These are phyloP conservation scores for Entomortierella parvispora DNA, from an alignment of 192 early-diverging fungal genomes.

Conservation along the genomic window DNA sequence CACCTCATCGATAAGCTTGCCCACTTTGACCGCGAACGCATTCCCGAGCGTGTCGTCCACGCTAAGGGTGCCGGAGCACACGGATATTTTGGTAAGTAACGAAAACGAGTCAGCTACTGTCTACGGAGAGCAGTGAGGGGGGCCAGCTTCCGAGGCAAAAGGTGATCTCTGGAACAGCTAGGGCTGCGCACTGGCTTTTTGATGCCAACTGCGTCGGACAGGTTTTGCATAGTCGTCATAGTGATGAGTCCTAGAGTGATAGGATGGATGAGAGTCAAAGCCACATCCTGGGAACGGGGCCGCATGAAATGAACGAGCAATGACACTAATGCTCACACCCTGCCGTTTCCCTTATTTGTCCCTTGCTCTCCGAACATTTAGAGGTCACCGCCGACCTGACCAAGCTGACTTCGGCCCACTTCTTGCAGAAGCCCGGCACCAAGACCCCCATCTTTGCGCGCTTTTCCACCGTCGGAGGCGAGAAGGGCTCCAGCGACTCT, in stretches of 20 bases:
- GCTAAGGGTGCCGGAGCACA: slow-evolving; percentile 84
- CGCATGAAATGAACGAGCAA: too few species aligned
- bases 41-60: slow-evolving; percentile 84
- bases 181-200: too few species aligned
- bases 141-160: too few species aligned
- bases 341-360: background rate
- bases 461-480: slow-evolving; percentile 85
- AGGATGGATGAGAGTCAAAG: too few species aligned
- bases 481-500: slow-evolving; percentile 79
- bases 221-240: too few species aligned
- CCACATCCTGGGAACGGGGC: too few species aligned
- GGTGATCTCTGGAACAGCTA: too few species aligned
- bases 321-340: too few species aligned
- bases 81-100: slow-evolving; percentile 68
- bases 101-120: too few species aligned
- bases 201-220: too few species aligned
- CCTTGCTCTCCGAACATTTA: slow-evolving; percentile 6
- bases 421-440: slow-evolving; percentile 76
- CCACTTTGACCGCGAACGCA: slow-evolving; percentile 83
- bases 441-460: slow-evolving; percentile 84
- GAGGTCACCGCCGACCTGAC: slow-evolving; percentile 79
- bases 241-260: too few species aligned
- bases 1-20: slow-evolving; percentile 81
- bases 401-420: slow-evolving; percentile 77
- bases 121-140: background rate